Base-by-base conservation (phyloP, 495 filamentous ascomycete genomes). In the Xylaria castorea region DNA sequence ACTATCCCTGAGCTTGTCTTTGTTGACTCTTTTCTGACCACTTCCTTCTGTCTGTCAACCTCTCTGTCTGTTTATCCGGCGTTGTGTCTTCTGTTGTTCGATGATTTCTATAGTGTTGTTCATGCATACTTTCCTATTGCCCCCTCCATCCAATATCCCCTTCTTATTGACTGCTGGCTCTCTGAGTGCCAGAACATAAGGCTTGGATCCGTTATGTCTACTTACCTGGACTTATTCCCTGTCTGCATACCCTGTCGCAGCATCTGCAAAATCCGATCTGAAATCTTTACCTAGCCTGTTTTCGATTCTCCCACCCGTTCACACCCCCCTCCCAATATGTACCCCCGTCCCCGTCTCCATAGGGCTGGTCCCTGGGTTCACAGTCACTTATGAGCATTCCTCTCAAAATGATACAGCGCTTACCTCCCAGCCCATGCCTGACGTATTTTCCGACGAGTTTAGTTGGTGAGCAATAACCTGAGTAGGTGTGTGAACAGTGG, bases 231-330 rank as follows among this genome's bases (percentile, higher is more conserved):
- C 42, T 67, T 71, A 48, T 71, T 14, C 70, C 70, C 70, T 72
- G 70, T 40, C 70, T 38, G 34, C 42, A 67, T 72, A 72, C 70
- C 70, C 70, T 66, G 70, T 67, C 70, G 53, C 70, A 63, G 70
- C 63, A 72, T 53, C 70, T 72, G 70, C 62, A 66, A 71, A 71
- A 66, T 60, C 62, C 70, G 70, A 72, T 72, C 70, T 66, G 70
- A 46, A 48, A 58, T 51, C 58, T n/a, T 66, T 65, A 51, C 69
- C 70, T 72, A 72, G 70, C 63, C 70, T 67, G 34, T 36, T 71
- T 63, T 64, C 51, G 20, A 48, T 58, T 71, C 63, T 66, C 70
- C 70, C 70, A 72, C 70, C 62, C 51, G 70, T 67, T 72, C 70
- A 71, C 69, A 71, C 69, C 60, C 61, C 48, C 67, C 62, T 30